These are phyloP conservation scores for Chloranthus sessilifolius DNA, from an alignment of 164 flowering plant genomes.

Conservation along the genomic window DNA sequence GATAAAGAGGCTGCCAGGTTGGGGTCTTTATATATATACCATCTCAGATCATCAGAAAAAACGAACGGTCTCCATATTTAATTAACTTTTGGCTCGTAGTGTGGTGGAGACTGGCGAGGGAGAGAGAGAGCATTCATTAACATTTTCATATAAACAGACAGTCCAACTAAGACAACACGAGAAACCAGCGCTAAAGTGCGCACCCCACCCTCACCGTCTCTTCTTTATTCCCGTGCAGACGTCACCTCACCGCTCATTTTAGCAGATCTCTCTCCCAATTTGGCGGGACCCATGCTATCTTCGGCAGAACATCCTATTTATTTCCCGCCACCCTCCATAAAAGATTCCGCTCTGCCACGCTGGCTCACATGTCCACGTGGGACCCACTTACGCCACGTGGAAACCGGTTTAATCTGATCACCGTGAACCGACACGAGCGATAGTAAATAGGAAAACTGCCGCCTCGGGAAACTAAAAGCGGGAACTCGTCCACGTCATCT, in stretches of 20 bases:
- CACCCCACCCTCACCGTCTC: neutral
- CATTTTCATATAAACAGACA: slow-evolving; percentile 3
- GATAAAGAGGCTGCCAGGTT: neutral
- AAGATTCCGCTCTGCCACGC: neutral
- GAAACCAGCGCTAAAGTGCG: slow-evolving; percentile 13
- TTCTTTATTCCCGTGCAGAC: neutral
- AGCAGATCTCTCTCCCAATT: too few relatives aligned
- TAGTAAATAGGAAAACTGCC: too few relatives aligned
- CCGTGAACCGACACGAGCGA: too few relatives aligned
- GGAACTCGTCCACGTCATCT: slow-evolving; percentile 8
- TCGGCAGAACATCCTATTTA: too few relatives aligned
- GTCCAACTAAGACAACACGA: slow-evolving; percentile 15
- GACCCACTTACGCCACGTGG: too few relatives aligned
- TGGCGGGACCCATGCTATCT: too few relatives aligned
- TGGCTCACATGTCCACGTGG: too few relatives aligned
- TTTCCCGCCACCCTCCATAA: neutral
- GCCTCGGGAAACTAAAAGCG: slow-evolving; percentile 3
- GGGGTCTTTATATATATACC: too few relatives aligned
- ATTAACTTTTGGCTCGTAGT: neutral
- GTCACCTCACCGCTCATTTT: too few relatives aligned
- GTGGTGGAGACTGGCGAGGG: neutral
- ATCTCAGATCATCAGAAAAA: neutral
- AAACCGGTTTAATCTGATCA: too few relatives aligned
- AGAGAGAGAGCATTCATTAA: slow-evolving; percentile 6
- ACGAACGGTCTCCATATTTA: neutral